phyloP scores from a whole-genome alignment of 257 asterid species.

The Cynanchum wilfordii region DNA sequence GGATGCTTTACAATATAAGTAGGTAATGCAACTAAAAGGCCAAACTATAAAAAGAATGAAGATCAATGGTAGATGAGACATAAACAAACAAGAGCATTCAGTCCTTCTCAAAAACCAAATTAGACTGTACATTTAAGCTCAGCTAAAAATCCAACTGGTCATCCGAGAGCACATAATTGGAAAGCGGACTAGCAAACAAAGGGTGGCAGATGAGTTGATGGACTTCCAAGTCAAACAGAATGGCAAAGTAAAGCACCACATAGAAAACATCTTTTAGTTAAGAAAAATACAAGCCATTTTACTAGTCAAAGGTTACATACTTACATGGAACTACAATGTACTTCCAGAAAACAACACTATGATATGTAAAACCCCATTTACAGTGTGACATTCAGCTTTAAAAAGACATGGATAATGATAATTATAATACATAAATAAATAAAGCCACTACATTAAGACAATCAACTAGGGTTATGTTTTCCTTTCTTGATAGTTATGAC shows the following conservation, averaged over 20 bases:
- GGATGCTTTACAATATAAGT: background rate
- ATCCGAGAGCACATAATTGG: background rate
- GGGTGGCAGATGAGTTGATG: background rate
- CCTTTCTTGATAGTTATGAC: background rate
- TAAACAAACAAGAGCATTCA: background rate
- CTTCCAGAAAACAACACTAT: background rate
- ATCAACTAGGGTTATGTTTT: background rate
- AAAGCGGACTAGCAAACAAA: background rate
- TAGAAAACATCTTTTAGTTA: background rate
- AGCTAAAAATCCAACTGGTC: slow-evolving; percentile 1
- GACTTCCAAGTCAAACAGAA: background rate
- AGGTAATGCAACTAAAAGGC: background rate
- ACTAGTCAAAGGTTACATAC: background rate
- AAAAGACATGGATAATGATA: background rate
- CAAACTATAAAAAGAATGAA: background rate
- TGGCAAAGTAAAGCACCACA: background rate
- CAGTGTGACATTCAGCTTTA: background rate
- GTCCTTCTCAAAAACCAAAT: background rate
- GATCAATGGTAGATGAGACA: background rate
- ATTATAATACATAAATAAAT: no score
- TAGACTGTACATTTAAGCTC: background rate
- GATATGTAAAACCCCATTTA: background rate
- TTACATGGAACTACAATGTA: background rate
- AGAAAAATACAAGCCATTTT: background rate
- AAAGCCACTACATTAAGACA: background rate